Conservation (phyloP, 2,329 filamentous ascomycete genomes). For the Fusarium hainanense region DNA sequence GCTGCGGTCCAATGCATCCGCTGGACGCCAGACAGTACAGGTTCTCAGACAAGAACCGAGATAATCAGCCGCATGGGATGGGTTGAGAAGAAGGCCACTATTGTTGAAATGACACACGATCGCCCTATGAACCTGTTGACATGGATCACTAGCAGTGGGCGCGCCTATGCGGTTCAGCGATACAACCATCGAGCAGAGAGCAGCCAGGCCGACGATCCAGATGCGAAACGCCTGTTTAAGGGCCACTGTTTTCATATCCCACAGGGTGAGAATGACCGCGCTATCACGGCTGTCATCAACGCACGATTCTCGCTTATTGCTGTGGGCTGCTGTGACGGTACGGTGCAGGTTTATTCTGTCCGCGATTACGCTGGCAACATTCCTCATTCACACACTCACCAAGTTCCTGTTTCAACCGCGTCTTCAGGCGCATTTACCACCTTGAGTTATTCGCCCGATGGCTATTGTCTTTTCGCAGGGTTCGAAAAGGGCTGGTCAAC, state of each 20-base stretch:
- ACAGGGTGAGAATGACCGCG: conserved; percentile 66
- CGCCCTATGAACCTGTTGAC: conserved; percentile 95
- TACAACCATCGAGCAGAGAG: conserved; percentile 56
- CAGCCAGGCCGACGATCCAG: conserved; percentile 56
- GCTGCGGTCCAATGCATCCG: conserved; percentile 96
- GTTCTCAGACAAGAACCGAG: conserved; percentile 90
- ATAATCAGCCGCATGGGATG: conserved; percentile 88
- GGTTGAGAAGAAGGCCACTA: conserved; percentile 79
- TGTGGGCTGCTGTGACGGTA: conserved; percentile 82
- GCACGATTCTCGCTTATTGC: conserved; percentile 94
- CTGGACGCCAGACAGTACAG: conserved; percentile 86
- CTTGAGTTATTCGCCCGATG: conserved; percentile 90
- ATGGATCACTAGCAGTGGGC: conserved; percentile 90
- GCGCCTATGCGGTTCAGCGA: conserved; percentile 90
- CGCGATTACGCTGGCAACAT: conserved; percentile 95
- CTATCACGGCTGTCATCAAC: conserved; percentile 84
- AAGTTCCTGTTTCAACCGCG: conserved; percentile 72
- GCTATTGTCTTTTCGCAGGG: conserved; percentile 94
- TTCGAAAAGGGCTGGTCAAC: conserved; percentile 94
- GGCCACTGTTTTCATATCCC: conserved; percentile 92
- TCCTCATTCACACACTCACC: conserved; percentile 83
- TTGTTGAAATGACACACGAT: conserved; percentile 91
- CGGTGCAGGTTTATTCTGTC: conserved; percentile 89
- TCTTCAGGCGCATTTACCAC: conserved; percentile 78
- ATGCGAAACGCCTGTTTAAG: conserved; percentile 78